These are phyloP conservation scores for Agaricus subrufescens DNA, from an alignment of 768 basidiomycete species.

Conservation along the genomic window DNA sequence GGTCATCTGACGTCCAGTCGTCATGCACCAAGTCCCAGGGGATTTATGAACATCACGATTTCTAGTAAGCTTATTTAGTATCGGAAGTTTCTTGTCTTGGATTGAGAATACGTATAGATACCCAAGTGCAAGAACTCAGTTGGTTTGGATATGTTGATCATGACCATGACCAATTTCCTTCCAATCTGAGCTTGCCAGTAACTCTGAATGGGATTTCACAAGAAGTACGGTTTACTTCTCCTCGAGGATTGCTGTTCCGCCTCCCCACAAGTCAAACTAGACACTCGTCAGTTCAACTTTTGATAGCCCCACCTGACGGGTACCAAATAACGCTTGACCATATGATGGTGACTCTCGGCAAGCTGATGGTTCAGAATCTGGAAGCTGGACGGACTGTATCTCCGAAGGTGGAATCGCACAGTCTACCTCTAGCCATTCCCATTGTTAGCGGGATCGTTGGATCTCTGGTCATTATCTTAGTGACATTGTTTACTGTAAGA, in stretches of 20 bases:
- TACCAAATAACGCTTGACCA: neutral
- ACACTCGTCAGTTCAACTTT: neutral
- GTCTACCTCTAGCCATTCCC: neutral
- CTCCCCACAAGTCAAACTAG: neutral
- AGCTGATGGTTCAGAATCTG: neutral
- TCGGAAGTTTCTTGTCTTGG: neutral
- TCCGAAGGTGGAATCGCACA: neutral
- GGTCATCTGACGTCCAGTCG: neutral
- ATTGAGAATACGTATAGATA: neutral
- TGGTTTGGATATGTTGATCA: neutral
- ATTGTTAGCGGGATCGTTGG: neutral
- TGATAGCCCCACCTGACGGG: neutral
- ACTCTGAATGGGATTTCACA: neutral
- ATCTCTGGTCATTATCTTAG: neutral
- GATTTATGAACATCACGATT: neutral
- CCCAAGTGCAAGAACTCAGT: neutral
- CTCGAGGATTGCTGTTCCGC: neutral
- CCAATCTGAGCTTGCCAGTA: neutral
- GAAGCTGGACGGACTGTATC: too few relatives aligned
- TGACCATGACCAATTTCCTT: neutral
- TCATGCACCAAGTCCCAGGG: too few relatives aligned
- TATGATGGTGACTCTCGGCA: neutral
- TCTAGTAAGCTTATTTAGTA: neutral
- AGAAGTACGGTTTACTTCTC: too few relatives aligned
- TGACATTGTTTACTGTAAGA: neutral